A percentile compares a stretch with the other conserved stretches of the same genome.
Evolutionary conservation across 108 stramenopile species (phyloP).

Genomic region (Aureococcus anophagefferens): DNA sequence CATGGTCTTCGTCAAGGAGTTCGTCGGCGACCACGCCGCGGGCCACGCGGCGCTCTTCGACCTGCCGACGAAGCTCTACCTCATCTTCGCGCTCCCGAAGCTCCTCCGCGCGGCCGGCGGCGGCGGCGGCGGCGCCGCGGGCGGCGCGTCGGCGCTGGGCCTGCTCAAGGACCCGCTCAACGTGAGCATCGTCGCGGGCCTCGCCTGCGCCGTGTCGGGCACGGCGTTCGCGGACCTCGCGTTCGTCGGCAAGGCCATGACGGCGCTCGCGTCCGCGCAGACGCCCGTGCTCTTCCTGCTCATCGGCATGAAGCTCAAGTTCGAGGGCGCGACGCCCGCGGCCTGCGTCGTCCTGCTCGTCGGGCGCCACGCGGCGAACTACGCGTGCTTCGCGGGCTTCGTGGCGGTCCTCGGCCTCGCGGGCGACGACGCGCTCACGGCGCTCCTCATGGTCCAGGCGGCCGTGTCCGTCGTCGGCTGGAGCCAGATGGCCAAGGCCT

Average conservation of each 20-base stretch:
- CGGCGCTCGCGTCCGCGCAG: conserved; percentile 2
- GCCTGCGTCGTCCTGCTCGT: conserved; percentile 2
- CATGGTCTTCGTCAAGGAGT: background rate
- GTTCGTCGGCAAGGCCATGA: conserved; percentile 1
- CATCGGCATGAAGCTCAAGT: conserved; percentile 14
- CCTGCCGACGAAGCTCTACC: background rate
- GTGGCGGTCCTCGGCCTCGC: background rate
- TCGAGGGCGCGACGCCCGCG: conserved; percentile 4
- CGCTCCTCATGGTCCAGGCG: conserved; percentile 7
- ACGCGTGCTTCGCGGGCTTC: background rate
- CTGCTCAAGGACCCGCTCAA: background rate
- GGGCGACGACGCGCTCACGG: background rate
- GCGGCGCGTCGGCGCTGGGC: no score
- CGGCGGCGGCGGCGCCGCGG: no score
- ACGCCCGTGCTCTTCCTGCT: conserved; percentile 14
- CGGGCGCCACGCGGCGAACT: conserved; percentile 6
- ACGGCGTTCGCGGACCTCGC: conserved; percentile 6
- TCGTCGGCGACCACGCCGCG: background rate
- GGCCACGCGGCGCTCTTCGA: background rate
- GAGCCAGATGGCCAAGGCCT: conserved; percentile 8
- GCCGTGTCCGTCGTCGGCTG: conserved; percentile 15
- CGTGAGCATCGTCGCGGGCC: background rate
- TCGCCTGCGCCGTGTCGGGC: background rate
- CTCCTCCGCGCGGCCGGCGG: background rate
- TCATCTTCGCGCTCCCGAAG: background rate